Percentiles rank a stretch among this genome's conserved stretches.
Evolutionary conservation across 441 rosid species (phyloP).

Genomic region (Lepidium campestre): DNA sequence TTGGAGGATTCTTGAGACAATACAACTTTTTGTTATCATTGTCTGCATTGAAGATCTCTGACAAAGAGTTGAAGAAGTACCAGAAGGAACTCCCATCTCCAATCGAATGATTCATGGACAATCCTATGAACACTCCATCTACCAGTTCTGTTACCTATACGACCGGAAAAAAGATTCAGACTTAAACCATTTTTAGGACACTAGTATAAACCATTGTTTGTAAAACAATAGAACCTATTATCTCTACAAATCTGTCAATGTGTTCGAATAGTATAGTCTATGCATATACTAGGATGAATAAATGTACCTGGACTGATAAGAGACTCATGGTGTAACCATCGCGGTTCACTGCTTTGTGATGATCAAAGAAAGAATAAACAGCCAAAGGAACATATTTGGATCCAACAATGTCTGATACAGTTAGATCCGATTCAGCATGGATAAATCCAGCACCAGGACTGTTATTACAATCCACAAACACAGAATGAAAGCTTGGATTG

Average conservation of each 20-base stretch:
- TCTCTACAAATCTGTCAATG: background rate
- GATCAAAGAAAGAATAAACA: constrained; percentile 61
- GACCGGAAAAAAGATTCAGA: background rate
- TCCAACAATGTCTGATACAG: constrained; percentile 41
- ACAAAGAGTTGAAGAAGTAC: constrained; percentile 59
- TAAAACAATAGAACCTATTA: background rate
- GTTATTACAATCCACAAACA: constrained; percentile 47
- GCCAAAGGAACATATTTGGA: constrained; percentile 45
- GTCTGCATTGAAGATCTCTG: constrained; percentile 48
- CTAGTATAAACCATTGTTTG: background rate
- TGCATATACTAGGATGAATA: background rate
- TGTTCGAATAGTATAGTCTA: background rate
- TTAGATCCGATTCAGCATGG: constrained; percentile 38
- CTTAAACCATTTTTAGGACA: background rate
- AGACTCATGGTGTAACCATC: constrained; percentile 50
- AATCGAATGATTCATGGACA: constrained; percentile 55
- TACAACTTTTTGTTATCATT: background rate
- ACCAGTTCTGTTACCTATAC: constrained; percentile 42
- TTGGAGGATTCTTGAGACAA: constrained; percentile 45
- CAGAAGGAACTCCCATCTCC: constrained; percentile 68
- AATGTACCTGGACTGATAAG: constrained; percentile 44
- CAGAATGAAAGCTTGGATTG: constrained; percentile 24
- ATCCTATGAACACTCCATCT: constrained; percentile 73
- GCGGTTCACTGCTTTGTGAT: constrained; percentile 42
- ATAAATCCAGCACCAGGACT: constrained; percentile 72